These are phyloP conservation scores for Gossypium sturtianum DNA, from an alignment of 345 rosid species.

Conservation along the genomic window DNA sequence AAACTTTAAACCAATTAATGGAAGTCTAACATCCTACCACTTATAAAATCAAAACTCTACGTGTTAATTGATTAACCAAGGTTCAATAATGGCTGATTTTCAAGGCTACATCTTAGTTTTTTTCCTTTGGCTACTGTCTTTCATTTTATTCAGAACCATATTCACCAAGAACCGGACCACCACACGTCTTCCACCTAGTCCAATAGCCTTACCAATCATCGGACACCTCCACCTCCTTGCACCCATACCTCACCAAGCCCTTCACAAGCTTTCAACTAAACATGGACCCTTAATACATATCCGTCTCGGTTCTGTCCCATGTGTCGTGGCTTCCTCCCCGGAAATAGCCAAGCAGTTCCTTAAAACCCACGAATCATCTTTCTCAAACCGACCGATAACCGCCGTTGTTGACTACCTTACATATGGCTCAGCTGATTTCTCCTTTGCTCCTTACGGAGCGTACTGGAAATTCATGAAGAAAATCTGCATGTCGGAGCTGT, in stretches of 20 bases:
- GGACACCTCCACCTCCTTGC: constrained; percentile 61
- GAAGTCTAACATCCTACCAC: not conserved
- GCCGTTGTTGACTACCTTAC: constrained; percentile 43
- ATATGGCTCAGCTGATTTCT: constrained; percentile 47
- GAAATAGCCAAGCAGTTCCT: constrained; percentile 56
- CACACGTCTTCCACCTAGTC: constrained; percentile 41
- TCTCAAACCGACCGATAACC: constrained; percentile 32
- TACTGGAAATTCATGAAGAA: constrained; percentile 72
- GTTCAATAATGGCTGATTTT: constrained; percentile 7
- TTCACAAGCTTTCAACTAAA: constrained; percentile 46
- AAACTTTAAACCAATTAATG: not conserved
- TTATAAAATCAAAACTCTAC: not conserved
- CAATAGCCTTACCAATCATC: constrained; percentile 44
- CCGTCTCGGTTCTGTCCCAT: constrained; percentile 46
- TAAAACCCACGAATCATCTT: constrained; percentile 53
- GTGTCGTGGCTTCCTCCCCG: constrained; percentile 53
- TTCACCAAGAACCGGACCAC: constrained; percentile 12
- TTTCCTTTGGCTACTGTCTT: constrained; percentile 36
- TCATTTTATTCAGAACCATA: constrained; percentile 25
- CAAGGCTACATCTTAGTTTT: constrained; percentile 27
- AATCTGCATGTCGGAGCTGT: constrained; percentile 43
- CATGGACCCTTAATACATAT: constrained; percentile 55
- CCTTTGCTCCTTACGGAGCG: constrained; percentile 48
- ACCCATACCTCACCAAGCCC: constrained; percentile 56
- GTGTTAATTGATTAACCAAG: not conserved